Base-by-base conservation (phyloP, 495 filamentous ascomycete genomes). In the Penicillium lividum region DNA sequence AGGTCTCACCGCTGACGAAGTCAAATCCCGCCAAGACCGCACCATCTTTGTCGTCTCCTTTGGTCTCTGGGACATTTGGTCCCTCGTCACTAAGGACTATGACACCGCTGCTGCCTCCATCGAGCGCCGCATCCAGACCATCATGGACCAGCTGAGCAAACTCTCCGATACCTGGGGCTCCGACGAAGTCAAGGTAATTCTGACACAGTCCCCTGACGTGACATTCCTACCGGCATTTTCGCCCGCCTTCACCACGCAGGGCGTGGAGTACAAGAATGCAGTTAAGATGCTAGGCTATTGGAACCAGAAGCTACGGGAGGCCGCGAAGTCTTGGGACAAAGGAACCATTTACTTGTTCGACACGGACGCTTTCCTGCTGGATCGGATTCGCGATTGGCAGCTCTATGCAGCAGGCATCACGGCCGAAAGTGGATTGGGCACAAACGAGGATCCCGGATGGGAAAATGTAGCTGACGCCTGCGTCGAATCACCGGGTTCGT, bases 1-100 rank as follows among this genome's bases (percentile, higher is more conserved):
- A 15, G 61, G 57, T 0, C 45, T 77, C 22, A 55, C 61, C 13
- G 64, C 54, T 16, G 66, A 68, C n/a, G 51, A 61, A 8, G 51
- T 70, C 38, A 51, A 52, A 43, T 57, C 46, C 16, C 69, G 69
- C 15, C 61, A 70, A 47, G 65, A 79, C 18, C 59, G 62, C 22
- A 75, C 73, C 18, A 67, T 75, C 22, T 70, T 81, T 42, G 70
- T 71, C 8, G 62, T 82, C 5, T 77, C 76, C 29, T 84, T 82
- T 57, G 75, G 78, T 5, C 63, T 82, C 25, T 82, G 77, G 72
- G 81, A 82, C 59, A 53, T 82, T 40, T 84, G 79, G 80, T 75
- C 75, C 45, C 67, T 78, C 22, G 67, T 76, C 28, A 62, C 62
- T 5, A 72, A 71, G 53, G 66, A 69, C 49, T 69, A 71, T 51